Base-by-base conservation (phyloP, 805 yeast species). In the Saccharomycopsis fibuligera region DNA sequence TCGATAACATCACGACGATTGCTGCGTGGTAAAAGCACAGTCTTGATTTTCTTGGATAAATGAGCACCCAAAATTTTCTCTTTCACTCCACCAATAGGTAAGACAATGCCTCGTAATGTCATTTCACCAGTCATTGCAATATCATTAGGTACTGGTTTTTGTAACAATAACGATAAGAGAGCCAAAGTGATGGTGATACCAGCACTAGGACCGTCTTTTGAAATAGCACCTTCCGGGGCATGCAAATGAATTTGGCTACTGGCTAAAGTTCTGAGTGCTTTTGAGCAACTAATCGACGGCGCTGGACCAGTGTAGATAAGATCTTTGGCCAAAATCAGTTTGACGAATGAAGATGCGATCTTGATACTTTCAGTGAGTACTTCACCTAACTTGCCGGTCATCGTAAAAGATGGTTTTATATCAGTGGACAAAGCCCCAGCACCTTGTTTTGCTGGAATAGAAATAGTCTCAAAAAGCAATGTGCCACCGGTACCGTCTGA, bases 81-180 rank as follows among this genome's bases (percentile, higher is more conserved):
- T 47, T 81, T 75, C 24, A 86, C 71, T 0, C 95, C 95, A 4
- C 95, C 95, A 56, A 86, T 86, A 5, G 90, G 90, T 40, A 86
- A 68, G 0, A 86, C 83, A 56, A 81, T 71, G 4, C 95, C 95
- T 38, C 91, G 67, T 3, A 86, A 70, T 0, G 93, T 84, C 52
- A 86, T 81, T 62, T 86, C 95, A 4, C 95, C 95, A 1, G 95
- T 86, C 93, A 86, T 83, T 44, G 95, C 95, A 44, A 83, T 67
- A 44, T 69, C 66, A 12, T 63, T 51, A 22, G 69, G 67, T 30
- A 73, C 68, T 0, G 87, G 74, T 46, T 68, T 73, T 54, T 76
- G 70, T 24, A 83, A 59, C 2, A 93, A 85, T 56, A 86, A 71
- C 0, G 96, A 88, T 33, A 89, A 61, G 50, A 89, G 68, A 5